These are phyloP conservation scores for Ophiocordyceps robertsii DNA, from an alignment of 2,329 filamentous ascomycete genomes.

Conservation along the genomic window DNA sequence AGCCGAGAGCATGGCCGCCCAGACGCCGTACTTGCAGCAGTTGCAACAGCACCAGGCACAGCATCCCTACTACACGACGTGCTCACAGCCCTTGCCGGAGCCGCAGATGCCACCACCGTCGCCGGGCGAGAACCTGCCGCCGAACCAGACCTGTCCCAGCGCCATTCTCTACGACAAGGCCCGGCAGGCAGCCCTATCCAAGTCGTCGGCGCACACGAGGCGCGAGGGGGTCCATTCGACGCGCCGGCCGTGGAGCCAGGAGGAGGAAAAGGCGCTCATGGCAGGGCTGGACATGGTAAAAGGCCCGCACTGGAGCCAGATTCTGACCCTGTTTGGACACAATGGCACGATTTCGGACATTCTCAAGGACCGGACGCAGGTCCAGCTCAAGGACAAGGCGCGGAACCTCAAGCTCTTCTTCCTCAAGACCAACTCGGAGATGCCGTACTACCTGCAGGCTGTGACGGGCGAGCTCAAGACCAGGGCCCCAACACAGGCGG, in stretches of 20 bases:
- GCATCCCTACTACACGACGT: constrained; percentile 19
- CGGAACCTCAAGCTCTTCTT: constrained; percentile 85
- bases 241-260: constrained; percentile 72
- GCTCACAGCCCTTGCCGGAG: constrained; percentile 21
- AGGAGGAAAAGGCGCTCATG: constrained; percentile 85
- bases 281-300: constrained; percentile 77
- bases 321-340: constrained; percentile 68
- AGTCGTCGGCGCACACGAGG: constrained; percentile 39
- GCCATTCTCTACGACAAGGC: constrained; percentile 44
- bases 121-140: constrained; percentile 30
- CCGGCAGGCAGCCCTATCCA: constrained; percentile 43
- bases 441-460: constrained; percentile 74
- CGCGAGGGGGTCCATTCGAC: constrained; percentile 46
- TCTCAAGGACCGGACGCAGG: constrained; percentile 77
- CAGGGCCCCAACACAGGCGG: constrained; percentile 61
- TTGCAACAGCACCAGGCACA: constrained; percentile 24
- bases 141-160: constrained; percentile 42
- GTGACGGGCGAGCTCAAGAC: constrained; percentile 88
- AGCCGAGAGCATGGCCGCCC: constrained; percentile 20
- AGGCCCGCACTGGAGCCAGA: constrained; percentile 88
- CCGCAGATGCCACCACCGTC: constrained; percentile 13
- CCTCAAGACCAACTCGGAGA: constrained; percentile 80
- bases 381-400: constrained; percentile 86
- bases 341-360: constrained; percentile 71
- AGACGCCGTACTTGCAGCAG: constrained; percentile 22